Evolutionary conservation across 2,329 filamentous ascomycete species (phyloP).

Genomic region (Aspergillus pseudoterreus): DNA sequence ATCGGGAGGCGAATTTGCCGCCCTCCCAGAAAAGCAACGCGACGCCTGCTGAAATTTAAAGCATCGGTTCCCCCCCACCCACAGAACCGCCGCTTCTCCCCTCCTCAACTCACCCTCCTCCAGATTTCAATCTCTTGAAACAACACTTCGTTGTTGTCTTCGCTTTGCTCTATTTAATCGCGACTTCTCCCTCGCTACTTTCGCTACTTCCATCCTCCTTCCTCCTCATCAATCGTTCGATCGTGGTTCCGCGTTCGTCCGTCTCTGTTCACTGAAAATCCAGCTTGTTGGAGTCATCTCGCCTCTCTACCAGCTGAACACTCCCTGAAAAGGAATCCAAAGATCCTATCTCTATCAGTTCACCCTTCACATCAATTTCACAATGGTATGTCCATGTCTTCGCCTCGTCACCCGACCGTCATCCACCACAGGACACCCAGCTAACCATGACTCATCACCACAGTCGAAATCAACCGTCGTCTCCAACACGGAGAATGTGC

Average conservation of each 20-base stretch:
- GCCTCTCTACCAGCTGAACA: conserved; percentile 1
- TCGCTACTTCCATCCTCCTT: conserved; percentile 11
- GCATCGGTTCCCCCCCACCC: neutral
- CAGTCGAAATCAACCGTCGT: conserved; percentile 42
- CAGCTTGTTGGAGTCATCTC: neutral
- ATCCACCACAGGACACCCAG: neutral
- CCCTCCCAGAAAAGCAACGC: neutral
- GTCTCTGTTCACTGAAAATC: neutral
- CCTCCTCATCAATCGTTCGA: conserved; percentile 12
- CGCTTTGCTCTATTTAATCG: conserved; percentile 15
- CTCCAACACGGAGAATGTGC: conserved; percentile 47
- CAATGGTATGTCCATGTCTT: conserved; percentile 6
- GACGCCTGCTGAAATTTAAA: neutral
- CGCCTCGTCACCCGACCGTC: neutral
- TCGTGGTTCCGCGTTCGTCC: conserved; percentile 11
- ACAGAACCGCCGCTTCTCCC: neutral
- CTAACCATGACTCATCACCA: conserved; percentile 32
- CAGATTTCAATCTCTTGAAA: conserved; percentile 1
- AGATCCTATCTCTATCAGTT: neutral
- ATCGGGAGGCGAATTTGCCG: neutral
- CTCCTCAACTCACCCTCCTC: conserved; percentile 1
- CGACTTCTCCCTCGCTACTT: conserved; percentile 7
- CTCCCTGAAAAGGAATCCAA: neutral
- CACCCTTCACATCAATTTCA: conserved; percentile 11
- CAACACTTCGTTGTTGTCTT: conserved; percentile 9